Percentiles rank a stretch among this genome's conserved stretches.
These are phyloP conservation scores for Primulina eburnea DNA, from an alignment of 257 asterid species.

Conservation along the genomic window DNA sequence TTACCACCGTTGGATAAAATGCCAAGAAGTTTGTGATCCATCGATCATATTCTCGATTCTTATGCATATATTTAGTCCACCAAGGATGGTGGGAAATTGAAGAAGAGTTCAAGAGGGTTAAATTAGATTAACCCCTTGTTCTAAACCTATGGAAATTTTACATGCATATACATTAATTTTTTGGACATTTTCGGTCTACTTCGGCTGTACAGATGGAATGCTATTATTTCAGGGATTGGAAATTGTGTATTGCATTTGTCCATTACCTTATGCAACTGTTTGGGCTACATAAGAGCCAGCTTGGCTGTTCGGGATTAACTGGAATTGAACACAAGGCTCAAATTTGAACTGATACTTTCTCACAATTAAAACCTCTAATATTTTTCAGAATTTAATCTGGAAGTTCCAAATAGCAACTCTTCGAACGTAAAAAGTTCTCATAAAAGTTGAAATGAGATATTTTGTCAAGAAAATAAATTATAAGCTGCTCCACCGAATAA, in stretches of 20 bases:
- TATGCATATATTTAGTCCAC: not conserved
- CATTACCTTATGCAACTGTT: no score
- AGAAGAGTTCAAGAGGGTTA: not conserved
- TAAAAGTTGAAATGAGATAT: not conserved
- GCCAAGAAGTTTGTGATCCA: not conserved
- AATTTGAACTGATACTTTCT: not conserved
- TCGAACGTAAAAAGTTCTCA: not conserved
- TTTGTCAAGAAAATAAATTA: no score
- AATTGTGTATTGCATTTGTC: not conserved
- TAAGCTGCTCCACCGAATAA: not conserved
- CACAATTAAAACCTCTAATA: not conserved
- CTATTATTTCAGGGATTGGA: not conserved
- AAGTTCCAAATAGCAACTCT: not conserved
- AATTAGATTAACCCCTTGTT: not conserved
- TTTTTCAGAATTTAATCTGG: not conserved
- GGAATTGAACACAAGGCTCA: not conserved
- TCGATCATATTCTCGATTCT: not conserved
- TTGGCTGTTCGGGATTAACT: not conserved
- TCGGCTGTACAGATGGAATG: not conserved
- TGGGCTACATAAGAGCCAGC: not conserved
- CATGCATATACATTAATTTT: not conserved
- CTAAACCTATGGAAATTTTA: not conserved
- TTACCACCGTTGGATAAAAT: slow-evolving; percentile 30
- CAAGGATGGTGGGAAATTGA: no score
- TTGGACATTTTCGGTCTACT: not conserved